phyloP scores from a whole-genome alignment of 169 alveolate species.

The Eimeria necatrix region DNA sequence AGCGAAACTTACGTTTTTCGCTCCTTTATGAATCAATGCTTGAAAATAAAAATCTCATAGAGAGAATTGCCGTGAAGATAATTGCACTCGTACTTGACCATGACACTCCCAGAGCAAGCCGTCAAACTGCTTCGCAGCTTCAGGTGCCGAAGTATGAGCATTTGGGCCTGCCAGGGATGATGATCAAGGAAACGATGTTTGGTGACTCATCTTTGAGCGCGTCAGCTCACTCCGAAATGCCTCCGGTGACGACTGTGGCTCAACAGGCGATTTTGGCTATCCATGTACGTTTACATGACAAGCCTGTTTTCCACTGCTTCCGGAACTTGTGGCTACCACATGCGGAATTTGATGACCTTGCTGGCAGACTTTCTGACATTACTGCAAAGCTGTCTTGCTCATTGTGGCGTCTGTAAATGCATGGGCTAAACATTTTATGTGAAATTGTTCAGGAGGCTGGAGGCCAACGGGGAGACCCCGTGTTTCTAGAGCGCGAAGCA shows the following conservation, averaged over 20 bases:
- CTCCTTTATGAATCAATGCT: not conserved
- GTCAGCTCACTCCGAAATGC: not conserved
- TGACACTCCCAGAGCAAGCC: not conserved
- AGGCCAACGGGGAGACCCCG: slow-evolving; percentile 43
- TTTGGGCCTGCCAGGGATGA: not conserved
- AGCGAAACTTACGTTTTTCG: not conserved
- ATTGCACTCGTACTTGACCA: slow-evolving; percentile 37
- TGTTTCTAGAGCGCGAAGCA: slow-evolving; percentile 39
- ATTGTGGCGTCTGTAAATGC: too few relatives aligned
- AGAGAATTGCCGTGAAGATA: not conserved
- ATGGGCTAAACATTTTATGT: not conserved
- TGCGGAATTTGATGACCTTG: not conserved
- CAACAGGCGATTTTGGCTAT: slow-evolving; percentile 42
- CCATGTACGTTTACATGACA: not conserved
- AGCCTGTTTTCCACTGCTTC: too few relatives aligned
- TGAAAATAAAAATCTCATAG: slow-evolving; percentile 3
- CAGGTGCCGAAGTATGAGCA: not conserved
- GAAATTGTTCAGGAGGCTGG: slow-evolving; percentile 53
- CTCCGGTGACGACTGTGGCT: slow-evolving; percentile 17
- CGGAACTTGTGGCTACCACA: not conserved
- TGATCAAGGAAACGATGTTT: not conserved
- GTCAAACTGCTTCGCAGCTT: not conserved
- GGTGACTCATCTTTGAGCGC: not conserved
- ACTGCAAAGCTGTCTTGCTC: too few relatives aligned
- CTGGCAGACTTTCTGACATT: not conserved